These are phyloP conservation scores for Trametes pubescens DNA, from an alignment of 1,284 basidiomycete genomes.

Conservation along the genomic window DNA sequence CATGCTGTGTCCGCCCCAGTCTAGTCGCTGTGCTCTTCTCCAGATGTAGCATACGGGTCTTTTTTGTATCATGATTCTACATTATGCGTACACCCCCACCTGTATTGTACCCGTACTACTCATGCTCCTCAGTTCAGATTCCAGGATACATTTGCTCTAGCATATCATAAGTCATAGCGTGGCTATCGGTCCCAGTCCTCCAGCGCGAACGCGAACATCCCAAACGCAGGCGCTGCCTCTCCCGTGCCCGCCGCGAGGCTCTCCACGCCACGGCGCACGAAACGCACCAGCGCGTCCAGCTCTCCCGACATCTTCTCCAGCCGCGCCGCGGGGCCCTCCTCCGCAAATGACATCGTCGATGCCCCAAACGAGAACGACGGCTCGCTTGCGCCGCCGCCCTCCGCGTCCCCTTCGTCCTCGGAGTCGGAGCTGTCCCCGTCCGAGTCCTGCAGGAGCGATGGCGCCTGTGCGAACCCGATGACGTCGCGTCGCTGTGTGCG, in stretches of 20 bases:
- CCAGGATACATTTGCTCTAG: not conserved
- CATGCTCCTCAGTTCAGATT: not conserved
- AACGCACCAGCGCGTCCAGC: slow-evolving; percentile 74
- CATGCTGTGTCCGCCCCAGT: not conserved
- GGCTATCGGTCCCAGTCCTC: slow-evolving; percentile 78
- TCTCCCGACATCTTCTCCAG: slow-evolving; percentile 72
- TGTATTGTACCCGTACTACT: not conserved
- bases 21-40: not conserved
- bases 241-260: slow-evolving; percentile 61
- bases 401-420: slow-evolving; percentile 49
- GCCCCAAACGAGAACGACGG: slow-evolving; percentile 54
- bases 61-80: not conserved
- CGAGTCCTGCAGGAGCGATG: slow-evolving; percentile 46
- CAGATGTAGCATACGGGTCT: slow-evolving; percentile 17
- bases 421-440: slow-evolving; percentile 47
- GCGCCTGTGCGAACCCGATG: slow-evolving; percentile 58
- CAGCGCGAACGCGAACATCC: slow-evolving; percentile 76
- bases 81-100: not conserved
- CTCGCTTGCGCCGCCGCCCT: slow-evolving; percentile 41
- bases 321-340: slow-evolving; percentile 54
- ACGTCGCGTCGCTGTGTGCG: slow-evolving; percentile 60
- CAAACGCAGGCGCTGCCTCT: slow-evolving; percentile 70
- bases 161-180: no score
- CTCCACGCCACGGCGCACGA: slow-evolving; percentile 71
- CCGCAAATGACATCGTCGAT: slow-evolving; percentile 48